Conservation (phyloP, 176 grass and related monocot genomes). For the Cenchrus purpureus region DNA sequence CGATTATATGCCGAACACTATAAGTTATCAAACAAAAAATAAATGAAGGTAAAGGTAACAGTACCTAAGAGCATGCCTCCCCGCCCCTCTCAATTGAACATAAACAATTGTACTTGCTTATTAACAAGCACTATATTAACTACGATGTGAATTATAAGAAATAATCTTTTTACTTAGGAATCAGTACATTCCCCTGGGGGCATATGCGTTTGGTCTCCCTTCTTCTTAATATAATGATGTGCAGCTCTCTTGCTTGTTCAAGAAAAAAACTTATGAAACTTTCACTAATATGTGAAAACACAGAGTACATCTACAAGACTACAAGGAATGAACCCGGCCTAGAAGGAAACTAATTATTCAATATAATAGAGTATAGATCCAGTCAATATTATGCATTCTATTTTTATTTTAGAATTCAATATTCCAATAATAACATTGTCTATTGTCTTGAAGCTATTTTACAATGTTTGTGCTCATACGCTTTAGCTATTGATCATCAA, state of each 20-base stretch:
- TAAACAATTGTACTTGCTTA: background rate
- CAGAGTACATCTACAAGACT: background rate
- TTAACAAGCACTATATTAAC: slow-evolving; percentile 5
- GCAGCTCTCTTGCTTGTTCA: too few relatives aligned
- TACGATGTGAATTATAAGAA: background rate
- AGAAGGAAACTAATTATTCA: background rate
- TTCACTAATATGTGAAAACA: background rate
- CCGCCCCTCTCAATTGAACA: background rate
- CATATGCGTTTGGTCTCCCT: background rate
- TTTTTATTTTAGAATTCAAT: slow-evolving; percentile 4
- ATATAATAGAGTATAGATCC: background rate
- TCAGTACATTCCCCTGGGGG: background rate
- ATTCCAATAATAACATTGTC: background rate
- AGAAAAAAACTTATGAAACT: background rate
- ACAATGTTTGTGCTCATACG: background rate
- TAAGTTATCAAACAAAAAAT: background rate
- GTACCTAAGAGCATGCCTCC: background rate
- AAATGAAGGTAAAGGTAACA: background rate
- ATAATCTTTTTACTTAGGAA: background rate
- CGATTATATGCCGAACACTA: background rate
- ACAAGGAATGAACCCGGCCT: background rate
- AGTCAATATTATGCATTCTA: slow-evolving; percentile 1
- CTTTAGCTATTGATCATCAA: too few relatives aligned
- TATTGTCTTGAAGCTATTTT: background rate
- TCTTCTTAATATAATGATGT: background rate